Conservation (phyloP, 2,329 filamentous ascomycete genomes). For the Metarhizium humberi region DNA sequence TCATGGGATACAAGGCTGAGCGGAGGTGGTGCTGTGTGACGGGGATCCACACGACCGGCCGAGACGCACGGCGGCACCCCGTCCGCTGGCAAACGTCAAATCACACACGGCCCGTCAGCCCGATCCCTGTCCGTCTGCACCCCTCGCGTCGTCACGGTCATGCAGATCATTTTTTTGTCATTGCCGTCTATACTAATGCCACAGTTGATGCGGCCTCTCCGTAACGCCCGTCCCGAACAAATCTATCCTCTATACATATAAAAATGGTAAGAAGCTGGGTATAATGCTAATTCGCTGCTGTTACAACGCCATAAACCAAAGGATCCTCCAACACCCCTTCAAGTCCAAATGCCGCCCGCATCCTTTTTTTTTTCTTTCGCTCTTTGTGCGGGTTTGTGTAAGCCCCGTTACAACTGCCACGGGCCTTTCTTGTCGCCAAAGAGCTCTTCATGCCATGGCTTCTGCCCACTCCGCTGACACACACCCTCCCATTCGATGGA, state of each 20-base stretch:
- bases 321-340: too few species aligned
- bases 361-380: not conserved
- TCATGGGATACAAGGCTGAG: too few species aligned
- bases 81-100: too few species aligned
- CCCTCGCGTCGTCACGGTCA: too few species aligned
- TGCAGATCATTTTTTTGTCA: too few species aligned
- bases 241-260: not conserved
- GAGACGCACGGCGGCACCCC: too few species aligned
- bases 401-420: constrained; percentile 8
- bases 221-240: not conserved
- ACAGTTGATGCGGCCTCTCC: not conserved
- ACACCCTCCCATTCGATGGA: constrained; percentile 22
- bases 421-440: constrained; percentile 24
- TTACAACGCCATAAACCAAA: not conserved
- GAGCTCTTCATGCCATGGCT: constrained; percentile 22
- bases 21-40: too few species aligned
- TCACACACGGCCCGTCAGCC: too few species aligned
- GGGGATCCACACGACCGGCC: too few species aligned
- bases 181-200: not conserved
- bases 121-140: too few species aligned
- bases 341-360: too few species aligned
- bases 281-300: not conserved
- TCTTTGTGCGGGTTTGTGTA: not conserved
- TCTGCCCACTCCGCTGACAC: constrained; percentile 19
- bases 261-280: not conserved